Percentiles rank a stretch among this genome's conserved stretches.
Conservation (phyloP, 2,329 filamentous ascomycete species). For the Pseudogymnoascus sp. region DNA sequence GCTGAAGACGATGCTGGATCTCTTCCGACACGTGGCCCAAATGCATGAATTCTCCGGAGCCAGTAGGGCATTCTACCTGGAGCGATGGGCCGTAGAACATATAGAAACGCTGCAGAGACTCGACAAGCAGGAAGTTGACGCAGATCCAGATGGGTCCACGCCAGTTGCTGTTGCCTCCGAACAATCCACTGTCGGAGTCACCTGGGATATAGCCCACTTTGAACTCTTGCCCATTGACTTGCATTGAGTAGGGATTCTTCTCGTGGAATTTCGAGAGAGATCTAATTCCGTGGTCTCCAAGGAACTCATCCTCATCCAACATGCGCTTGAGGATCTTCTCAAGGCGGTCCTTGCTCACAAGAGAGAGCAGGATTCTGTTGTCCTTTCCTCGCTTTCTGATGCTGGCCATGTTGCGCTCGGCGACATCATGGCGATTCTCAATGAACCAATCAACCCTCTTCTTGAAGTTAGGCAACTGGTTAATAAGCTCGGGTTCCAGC, state of each 20-base stretch:
- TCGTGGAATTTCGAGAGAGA: slow-evolving; percentile 90
- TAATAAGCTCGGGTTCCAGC: slow-evolving; percentile 86
- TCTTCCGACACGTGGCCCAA: slow-evolving; percentile 91
- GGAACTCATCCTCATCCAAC: slow-evolving; percentile 90
- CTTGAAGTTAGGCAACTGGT: slow-evolving; percentile 87
- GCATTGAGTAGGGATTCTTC: slow-evolving; percentile 86
- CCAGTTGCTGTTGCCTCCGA: slow-evolving; percentile 98
- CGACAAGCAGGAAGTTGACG: slow-evolving; percentile 90
- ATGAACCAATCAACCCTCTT: slow-evolving; percentile 92
- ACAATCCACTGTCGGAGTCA: slow-evolving; percentile 92
- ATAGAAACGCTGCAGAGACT: slow-evolving; percentile 90
- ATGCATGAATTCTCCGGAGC: slow-evolving; percentile 92
- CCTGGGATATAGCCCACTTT: slow-evolving; percentile 84
- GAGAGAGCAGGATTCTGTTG: slow-evolving; percentile 75
- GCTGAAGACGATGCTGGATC: slow-evolving; percentile 87
- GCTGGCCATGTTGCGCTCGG: slow-evolving; percentile 89
- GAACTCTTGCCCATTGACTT: slow-evolving; percentile 87
- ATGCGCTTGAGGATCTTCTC: slow-evolving; percentile 84
- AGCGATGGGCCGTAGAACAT: slow-evolving; percentile 89
- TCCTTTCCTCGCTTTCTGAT: slow-evolving; percentile 87
- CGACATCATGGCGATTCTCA: slow-evolving; percentile 75
- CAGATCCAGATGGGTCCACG: slow-evolving; percentile 92
- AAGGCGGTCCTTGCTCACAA: slow-evolving; percentile 89
- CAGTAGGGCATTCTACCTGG: slow-evolving; percentile 87
- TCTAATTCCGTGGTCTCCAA: slow-evolving; percentile 82